These are phyloP conservation scores for Ustilago tritici DNA, from an alignment of 1,284 basidiomycete species.

Conservation along the genomic window DNA sequence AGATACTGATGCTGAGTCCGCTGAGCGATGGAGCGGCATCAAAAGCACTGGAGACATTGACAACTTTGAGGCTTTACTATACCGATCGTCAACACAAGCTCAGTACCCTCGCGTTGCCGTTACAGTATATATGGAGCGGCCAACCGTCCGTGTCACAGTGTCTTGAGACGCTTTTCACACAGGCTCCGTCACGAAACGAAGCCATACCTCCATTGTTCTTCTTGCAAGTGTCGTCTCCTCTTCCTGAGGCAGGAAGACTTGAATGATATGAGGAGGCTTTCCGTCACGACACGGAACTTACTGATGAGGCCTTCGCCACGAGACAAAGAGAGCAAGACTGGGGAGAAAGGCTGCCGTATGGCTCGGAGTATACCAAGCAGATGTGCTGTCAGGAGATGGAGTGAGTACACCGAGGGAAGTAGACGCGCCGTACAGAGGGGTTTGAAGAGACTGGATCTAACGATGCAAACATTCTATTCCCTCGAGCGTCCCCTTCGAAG, in stretches of 20 bases:
- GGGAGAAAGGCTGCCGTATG: no score
- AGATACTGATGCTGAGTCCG: no score
- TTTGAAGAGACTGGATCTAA: no score
- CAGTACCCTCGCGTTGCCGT: no score
- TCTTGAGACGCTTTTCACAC: neutral
- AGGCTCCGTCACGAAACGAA: neutral
- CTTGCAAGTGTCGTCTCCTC: no score
- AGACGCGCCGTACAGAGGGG: neutral
- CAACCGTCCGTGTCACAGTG: neutral
- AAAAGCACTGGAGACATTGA: neutral
- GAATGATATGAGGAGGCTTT: no score
- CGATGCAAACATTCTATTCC: no score
- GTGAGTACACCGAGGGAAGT: neutral
- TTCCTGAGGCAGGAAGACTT: no score
- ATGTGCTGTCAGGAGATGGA: neutral
- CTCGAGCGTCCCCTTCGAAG: no score
- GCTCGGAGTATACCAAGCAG: neutral
- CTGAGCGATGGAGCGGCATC: no score
- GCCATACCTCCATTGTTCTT: neutral
- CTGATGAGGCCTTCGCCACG: neutral
- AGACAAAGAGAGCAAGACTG: neutral
- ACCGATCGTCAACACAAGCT: no score
- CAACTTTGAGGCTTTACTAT: neutral
- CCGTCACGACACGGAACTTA: constrained; percentile 1
- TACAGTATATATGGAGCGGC: no score